phyloP scores from a whole-genome alignment of 108 stramenopile genomes.

The Nitzschia inconspicua region DNA sequence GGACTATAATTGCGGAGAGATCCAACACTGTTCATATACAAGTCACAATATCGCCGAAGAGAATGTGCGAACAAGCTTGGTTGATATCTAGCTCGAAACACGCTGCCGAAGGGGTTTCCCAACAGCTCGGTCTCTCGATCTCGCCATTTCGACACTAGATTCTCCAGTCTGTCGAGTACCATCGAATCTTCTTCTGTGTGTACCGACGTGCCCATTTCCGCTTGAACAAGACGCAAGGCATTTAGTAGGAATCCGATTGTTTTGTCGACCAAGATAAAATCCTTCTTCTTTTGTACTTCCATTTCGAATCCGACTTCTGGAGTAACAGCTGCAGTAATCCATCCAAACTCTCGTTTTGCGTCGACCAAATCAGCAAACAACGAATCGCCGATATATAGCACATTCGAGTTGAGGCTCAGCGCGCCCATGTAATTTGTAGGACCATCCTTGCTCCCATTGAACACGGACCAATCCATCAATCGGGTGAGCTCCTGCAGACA shows the following conservation, averaged over 20 bases:
- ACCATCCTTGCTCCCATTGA: constrained; percentile 14
- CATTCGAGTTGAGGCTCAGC: constrained; percentile 55
- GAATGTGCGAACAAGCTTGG: constrained; percentile 74
- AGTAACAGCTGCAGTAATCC: constrained; percentile 89
- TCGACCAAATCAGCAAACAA: constrained; percentile 98
- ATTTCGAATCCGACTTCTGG: constrained; percentile 78
- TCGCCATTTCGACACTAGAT: constrained; percentile 72
- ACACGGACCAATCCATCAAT: constrained; percentile 50
- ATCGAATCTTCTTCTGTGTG: constrained; percentile 56
- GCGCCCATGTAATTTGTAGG: constrained; percentile 29
- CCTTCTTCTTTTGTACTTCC: constrained; percentile 47
- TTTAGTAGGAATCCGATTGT: constrained; percentile 73
- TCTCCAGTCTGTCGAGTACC: constrained; percentile 67
- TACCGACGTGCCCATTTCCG: constrained; percentile 45
- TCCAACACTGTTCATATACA: constrained; percentile 69
- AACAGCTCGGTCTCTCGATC: constrained; percentile 66
- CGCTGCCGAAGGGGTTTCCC: constrained; percentile 84
- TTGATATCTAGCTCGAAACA: constrained; percentile 83
- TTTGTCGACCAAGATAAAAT: constrained; percentile 53
- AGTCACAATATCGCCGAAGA: constrained; percentile 61
- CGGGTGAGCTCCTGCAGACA: constrained; percentile 73
- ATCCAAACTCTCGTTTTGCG: constrained; percentile 88
- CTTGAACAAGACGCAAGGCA: constrained; percentile 60
- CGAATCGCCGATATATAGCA: constrained; percentile 95
- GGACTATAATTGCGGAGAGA: constrained; percentile 71